A percentile compares a stretch with the other conserved stretches of the same genome.
These are phyloP conservation scores for Phytopythium chamaehyphon DNA, from an alignment of 352 stramenopile genomes.

Conservation along the genomic window DNA sequence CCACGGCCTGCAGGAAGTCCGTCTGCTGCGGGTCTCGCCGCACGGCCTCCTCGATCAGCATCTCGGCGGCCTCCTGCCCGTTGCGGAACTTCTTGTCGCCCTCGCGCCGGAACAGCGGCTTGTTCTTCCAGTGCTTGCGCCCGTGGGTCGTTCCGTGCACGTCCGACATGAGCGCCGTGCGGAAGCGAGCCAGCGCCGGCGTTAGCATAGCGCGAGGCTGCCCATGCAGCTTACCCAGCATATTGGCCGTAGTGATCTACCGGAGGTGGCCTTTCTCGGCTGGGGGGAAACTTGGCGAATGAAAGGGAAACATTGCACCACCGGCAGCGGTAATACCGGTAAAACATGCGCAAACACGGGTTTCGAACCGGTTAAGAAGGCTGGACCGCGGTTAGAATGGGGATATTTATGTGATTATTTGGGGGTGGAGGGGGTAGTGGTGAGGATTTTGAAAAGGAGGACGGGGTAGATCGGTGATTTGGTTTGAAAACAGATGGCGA, in stretches of 20 bases:
- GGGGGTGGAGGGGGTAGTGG: no score
- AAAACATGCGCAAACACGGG: conserved; percentile 4
- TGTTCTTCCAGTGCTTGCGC: conserved; percentile 95
- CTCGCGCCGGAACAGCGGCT: conserved; percentile 94
- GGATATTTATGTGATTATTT: no score
- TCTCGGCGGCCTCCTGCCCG: conserved; percentile 93
- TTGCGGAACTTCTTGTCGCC: conserved; percentile 96
- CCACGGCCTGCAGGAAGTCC: conserved; percentile 64
- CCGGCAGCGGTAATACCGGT: no score
- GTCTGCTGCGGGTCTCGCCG: conserved; percentile 75
- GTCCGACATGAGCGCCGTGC: conserved; percentile 82
- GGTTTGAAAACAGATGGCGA: no score
- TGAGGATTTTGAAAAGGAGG: neutral
- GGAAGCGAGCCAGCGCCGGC: conserved; percentile 21
- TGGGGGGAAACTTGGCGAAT: neutral
- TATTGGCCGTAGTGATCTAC: neutral
- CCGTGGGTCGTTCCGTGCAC: conserved; percentile 85
- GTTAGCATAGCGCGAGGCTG: conserved; percentile 6
- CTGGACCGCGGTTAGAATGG: no score
- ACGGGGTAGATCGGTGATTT: no score
- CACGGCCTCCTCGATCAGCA: conserved; percentile 84
- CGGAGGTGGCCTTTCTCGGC: neutral
- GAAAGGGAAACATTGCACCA: conserved; percentile 3
- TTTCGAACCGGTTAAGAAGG: neutral
- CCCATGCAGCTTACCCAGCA: neutral